Base-by-base conservation (phyloP, 176 grass and related monocot genomes). In the Musa acuminata region DNA sequence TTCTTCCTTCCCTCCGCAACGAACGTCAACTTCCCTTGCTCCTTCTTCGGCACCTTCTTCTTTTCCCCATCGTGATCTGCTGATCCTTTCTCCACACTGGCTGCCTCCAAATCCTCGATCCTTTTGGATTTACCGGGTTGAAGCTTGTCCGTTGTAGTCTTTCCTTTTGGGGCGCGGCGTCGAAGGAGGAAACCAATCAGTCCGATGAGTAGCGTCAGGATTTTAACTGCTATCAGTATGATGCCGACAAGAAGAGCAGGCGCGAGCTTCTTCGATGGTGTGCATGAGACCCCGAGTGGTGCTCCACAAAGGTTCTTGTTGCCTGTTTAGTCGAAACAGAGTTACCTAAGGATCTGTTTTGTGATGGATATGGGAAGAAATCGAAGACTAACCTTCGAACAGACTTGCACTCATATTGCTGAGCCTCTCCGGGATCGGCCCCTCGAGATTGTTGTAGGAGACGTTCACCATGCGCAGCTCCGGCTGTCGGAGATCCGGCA, bases 261-360 rank as follows among this genome's bases (percentile, higher is more conserved):
- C 26, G 69, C 64, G 13, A 52, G 12, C 20, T 27, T 43, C n/a
- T 50, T 25, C 43, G 58, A 0, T 9, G 76, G 1, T 2, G 75
- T 68, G 78, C 94, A 98, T 23, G 53, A 1, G 3, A 72, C 22
- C 14, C 4, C 53, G 10, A 83, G 80, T 8, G 86, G 82, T 14
- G 80, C 29, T 13, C 90, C 90, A 22, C 90, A 98, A 43, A 98
- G 75, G 49, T 75, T n/a, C 54, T 85, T 82, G 80, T 98, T 98
- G 4, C 88, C 94, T 98, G 9, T 8, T 4, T 13, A 43, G 4
- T 6, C 35, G 35, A 43, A 6, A 43, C 35, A 43, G 35, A 43
- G 35, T 5, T 43, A 5, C 35, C 35, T 43, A 43, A 43, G 35
- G 3, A 0, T 43, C 35, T 43, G 35, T 43, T 5, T 43, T 43